phyloP scores from a whole-genome alignment of 805 yeast genomes.

The Metschnikowia dekortorum region DNA sequence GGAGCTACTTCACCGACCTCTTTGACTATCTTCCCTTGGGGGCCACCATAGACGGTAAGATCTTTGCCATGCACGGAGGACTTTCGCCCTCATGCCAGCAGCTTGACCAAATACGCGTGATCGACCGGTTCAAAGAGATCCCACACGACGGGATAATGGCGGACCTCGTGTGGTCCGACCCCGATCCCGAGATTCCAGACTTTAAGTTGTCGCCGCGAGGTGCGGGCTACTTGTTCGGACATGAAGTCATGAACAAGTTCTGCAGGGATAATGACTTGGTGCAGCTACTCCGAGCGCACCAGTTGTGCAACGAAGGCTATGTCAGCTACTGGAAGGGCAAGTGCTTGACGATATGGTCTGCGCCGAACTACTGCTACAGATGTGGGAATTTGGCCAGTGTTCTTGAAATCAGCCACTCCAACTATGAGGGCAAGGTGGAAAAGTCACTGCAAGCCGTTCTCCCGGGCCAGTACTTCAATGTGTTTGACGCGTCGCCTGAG shows the following conservation, averaged over 20 bases:
- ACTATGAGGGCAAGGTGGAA: constrained; percentile 29
- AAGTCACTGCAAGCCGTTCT: constrained; percentile 24
- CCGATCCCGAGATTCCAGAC: constrained; percentile 69
- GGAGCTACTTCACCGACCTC: constrained; percentile 87
- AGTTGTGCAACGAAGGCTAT: constrained; percentile 93
- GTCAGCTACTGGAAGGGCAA: constrained; percentile 87
- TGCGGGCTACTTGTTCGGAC: constrained; percentile 96
- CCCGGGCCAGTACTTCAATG: constrained; percentile 73
- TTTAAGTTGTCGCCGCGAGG: constrained; percentile 92
- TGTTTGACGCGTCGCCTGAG: constrained; percentile 96
- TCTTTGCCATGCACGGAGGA: constrained; percentile 97
- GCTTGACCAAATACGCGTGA: constrained; percentile 82
- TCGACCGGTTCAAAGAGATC: constrained; percentile 89
- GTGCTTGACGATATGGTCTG: constrained; percentile 96
- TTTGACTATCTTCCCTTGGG: constrained; percentile 76
- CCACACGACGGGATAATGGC: constrained; percentile 99
- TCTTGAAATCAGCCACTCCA: constrained; percentile 64
- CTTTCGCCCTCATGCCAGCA: constrained; percentile 92
- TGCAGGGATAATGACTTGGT: constrained; percentile 70
- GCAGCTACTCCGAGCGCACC: constrained; percentile 91
- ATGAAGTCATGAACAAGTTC: constrained; percentile 84
- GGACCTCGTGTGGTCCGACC: constrained; percentile 97
- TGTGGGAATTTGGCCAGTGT: constrained; percentile 98
- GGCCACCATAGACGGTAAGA: constrained; percentile 73
- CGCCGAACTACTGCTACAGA: constrained; percentile 95